Evolutionary conservation across 2,329 filamentous ascomycete species (phyloP).

Genomic region (Trichophyton schoenleinii): DNA sequence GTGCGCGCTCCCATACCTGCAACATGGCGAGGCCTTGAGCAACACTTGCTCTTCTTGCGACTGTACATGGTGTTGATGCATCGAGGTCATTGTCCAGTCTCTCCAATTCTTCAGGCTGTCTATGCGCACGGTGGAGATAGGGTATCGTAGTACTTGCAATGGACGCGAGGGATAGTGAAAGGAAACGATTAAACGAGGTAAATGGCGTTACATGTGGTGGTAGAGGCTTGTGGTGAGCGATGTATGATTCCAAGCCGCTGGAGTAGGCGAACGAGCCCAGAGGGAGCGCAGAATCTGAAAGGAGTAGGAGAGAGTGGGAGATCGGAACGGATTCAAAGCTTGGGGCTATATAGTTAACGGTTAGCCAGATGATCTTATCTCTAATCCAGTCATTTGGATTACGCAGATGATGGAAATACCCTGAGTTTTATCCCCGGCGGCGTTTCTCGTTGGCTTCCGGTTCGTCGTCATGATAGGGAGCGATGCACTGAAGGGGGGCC

Average conservation of each 20-base stretch:
- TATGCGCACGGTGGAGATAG: constrained; percentile 45
- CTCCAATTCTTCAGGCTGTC: constrained; percentile 37
- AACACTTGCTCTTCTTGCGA: constrained; percentile 48
- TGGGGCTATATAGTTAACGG: background rate
- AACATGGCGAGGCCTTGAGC: constrained; percentile 49
- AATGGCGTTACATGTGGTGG: constrained; percentile 21
- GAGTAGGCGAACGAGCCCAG: constrained; percentile 55
- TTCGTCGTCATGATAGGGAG: background rate
- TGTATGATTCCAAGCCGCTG: constrained; percentile 51
- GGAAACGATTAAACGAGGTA: constrained; percentile 42
- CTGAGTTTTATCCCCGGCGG: background rate
- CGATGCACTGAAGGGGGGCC: background rate
- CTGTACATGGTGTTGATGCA: constrained; percentile 50
- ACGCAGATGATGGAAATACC: background rate
- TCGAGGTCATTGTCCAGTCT: constrained; percentile 52
- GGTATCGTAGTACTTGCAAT: constrained; percentile 48
- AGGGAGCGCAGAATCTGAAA: constrained; percentile 52
- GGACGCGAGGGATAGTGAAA: constrained; percentile 45
- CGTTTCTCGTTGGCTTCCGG: background rate
- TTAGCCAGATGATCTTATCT: background rate
- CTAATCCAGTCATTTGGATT: background rate
- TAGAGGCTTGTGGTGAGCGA: constrained; percentile 42
- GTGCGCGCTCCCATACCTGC: constrained; percentile 47
- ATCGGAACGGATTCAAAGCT: constrained; percentile 6
- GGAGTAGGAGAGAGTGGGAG: constrained; percentile 45